Percentiles rank a stretch among this genome's conserved stretches.
These are phyloP conservation scores for Lecanicillium sp. DNA, from an alignment of 2,329 filamentous ascomycete genomes.

Conservation along the genomic window DNA sequence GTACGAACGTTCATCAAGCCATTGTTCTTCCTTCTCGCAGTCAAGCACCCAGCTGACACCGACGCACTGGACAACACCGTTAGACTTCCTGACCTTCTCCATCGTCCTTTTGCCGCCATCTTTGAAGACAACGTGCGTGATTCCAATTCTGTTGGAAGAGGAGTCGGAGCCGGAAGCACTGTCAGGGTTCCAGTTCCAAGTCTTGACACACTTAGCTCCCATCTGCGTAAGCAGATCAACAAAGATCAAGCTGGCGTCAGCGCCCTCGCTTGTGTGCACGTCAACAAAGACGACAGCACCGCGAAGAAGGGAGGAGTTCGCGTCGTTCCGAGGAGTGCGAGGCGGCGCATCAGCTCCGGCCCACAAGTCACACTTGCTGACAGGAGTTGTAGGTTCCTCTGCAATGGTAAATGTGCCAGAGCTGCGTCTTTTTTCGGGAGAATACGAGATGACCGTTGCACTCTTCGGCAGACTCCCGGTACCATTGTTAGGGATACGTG, in stretches of 20 bases:
- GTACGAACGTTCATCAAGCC: conserved; percentile 69
- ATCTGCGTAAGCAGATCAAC: conserved; percentile 72
- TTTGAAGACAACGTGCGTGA: conserved; percentile 88
- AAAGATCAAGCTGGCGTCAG: conserved; percentile 75
- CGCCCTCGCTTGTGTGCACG: conserved; percentile 75
- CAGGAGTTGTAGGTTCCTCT: conserved; percentile 24
- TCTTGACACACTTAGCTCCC: conserved; percentile 72
- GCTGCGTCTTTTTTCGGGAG: conserved; percentile 34
- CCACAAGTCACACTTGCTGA: conserved; percentile 43
- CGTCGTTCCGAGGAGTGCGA: conserved; percentile 48
- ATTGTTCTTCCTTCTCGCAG: conserved; percentile 69
- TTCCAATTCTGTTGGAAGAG: conserved; percentile 53
- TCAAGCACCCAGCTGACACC: conserved; percentile 86
- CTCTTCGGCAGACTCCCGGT: conserved; percentile 37
- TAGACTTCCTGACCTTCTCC: conserved; percentile 68
- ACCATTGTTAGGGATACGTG: conserved; percentile 39
- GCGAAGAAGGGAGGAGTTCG: conserved; percentile 50
- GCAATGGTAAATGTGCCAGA: conserved; percentile 15
- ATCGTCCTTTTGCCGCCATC: conserved; percentile 76
- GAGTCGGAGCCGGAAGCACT: conserved; percentile 30
- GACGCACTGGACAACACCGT: conserved; percentile 75
- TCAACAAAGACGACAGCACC: conserved; percentile 79
- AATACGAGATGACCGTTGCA: conserved; percentile 49
- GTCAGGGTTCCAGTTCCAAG: conserved; percentile 65
- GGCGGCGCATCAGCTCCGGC: conserved; percentile 50